phyloP scores from a whole-genome alignment of 495 filamentous ascomycete genomes.

The Pyrenula aspistea region DNA sequence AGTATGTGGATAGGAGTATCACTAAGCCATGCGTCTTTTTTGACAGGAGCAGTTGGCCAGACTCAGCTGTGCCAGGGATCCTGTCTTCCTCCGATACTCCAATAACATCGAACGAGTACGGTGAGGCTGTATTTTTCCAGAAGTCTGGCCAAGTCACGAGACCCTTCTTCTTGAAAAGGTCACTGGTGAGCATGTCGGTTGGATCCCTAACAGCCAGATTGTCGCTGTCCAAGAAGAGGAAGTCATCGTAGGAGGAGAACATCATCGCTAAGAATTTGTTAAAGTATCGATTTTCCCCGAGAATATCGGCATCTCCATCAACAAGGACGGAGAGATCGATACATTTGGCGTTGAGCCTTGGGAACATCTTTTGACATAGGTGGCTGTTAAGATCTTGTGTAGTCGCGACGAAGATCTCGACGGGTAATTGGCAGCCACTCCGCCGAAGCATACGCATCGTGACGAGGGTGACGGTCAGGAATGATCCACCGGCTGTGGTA shows the following conservation, averaged over 20 bases:
- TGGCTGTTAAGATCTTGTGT: constrained; percentile 12
- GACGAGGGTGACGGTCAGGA: constrained; percentile 6
- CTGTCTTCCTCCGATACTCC: constrained; percentile 9
- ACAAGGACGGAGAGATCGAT: neutral
- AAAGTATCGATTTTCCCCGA: neutral
- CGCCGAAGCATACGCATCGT: constrained; percentile 21
- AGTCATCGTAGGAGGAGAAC: constrained; percentile 14
- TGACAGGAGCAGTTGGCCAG: constrained; percentile 36
- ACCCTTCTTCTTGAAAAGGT: constrained; percentile 9
- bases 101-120: neutral
- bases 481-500: neutral
- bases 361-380: constrained; percentile 19
- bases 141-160: constrained; percentile 12
- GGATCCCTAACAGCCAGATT: constrained; percentile 10
- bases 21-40: constrained; percentile 27
- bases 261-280: constrained; percentile 10
- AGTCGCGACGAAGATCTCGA: constrained; percentile 22
- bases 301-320: neutral
- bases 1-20: constrained; percentile 39
- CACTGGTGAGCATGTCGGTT: constrained; percentile 8
- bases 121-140: constrained; percentile 11
- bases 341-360: constrained; percentile 17
- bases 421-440: constrained; percentile 21
- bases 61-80: constrained; percentile 24
- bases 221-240: constrained; percentile 12